Evolutionary conservation across 1,284 basidiomycete genomes (phyloP).

Genomic region (Polyporus tsugae): DNA sequence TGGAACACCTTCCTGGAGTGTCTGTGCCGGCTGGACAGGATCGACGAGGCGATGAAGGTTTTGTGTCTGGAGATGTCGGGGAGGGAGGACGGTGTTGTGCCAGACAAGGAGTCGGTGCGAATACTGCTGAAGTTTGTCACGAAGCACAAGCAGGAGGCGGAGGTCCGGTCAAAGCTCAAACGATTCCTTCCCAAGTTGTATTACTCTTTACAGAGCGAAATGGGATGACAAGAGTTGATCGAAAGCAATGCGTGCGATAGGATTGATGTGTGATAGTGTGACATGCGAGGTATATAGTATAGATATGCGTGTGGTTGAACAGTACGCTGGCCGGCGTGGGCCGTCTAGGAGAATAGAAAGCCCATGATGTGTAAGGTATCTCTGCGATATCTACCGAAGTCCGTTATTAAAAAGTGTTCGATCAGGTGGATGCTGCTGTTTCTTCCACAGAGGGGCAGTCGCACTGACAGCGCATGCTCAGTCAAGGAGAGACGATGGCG

Average conservation of each 20-base stretch:
- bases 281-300: constrained; percentile 39
- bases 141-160: constrained; percentile 49
- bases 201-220: constrained; percentile 36
- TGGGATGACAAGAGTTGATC: neutral
- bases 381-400: constrained; percentile 21
- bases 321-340: constrained; percentile 37
- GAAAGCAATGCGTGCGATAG: constrained; percentile 9
- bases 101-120: constrained; percentile 56
- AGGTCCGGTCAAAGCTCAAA: constrained; percentile 57
- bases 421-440: constrained; percentile 42
- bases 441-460: constrained; percentile 93
- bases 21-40: constrained; percentile 73
- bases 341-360: constrained; percentile 42
- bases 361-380: constrained; percentile 30
- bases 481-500: neutral
- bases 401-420: constrained; percentile 18
- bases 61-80: constrained; percentile 73
- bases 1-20: constrained; percentile 91
- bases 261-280: constrained; percentile 27
- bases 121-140: constrained; percentile 65
- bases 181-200: constrained; percentile 65
- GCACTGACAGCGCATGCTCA: constrained; percentile 57
- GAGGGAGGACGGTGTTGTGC: constrained; percentile 48
- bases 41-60: constrained; percentile 75
- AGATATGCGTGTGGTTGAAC: constrained; percentile 44